phyloP scores from a whole-genome alignment of 2,329 filamentous ascomycete species.

The Shiraia bambusicola region DNA sequence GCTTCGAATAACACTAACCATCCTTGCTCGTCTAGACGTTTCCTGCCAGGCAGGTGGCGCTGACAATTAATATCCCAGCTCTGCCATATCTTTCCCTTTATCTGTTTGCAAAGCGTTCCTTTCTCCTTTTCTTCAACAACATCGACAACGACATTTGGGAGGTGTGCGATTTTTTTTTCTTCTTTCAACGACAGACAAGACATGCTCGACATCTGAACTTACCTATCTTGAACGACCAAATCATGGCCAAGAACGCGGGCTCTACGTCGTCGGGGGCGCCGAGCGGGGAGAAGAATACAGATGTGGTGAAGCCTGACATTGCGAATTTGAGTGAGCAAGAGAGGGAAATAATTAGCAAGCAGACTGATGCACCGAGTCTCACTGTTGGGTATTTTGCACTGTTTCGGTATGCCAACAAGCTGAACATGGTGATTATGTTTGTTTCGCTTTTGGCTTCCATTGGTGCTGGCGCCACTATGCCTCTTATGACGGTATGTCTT shows the following conservation, averaged over 20 bases:
- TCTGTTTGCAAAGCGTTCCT: no score
- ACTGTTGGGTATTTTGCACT: slow-evolving; percentile 50
- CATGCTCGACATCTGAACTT: no score
- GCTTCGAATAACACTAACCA: no score
- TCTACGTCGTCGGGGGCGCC: slow-evolving; percentile 14
- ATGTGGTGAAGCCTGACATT: slow-evolving; percentile 25
- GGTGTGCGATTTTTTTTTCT: no score
- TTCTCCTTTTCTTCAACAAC: no score
- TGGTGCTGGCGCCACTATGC: slow-evolving; percentile 71
- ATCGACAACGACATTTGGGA: no score
- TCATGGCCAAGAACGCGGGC: slow-evolving; percentile 8
- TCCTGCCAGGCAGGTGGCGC: no score
- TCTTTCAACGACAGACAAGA: no score
- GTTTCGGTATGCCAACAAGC: slow-evolving; percentile 49
- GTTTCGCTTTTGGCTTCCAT: slow-evolving; percentile 67
- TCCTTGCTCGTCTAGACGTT: no score
- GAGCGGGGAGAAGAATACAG: slow-evolving; percentile 29
- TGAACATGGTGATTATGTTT: slow-evolving; percentile 45
- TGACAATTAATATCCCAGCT: no score
- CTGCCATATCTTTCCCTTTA: no score
- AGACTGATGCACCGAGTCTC: slow-evolving; percentile 46
- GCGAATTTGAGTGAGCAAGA: slow-evolving; percentile 35
- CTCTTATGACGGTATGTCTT: slow-evolving; percentile 64
- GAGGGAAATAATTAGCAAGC: slow-evolving; percentile 40
- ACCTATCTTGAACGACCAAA: no score